Base-by-base conservation (phyloP, 805 yeast species). In the Candida glaebosa region DNA sequence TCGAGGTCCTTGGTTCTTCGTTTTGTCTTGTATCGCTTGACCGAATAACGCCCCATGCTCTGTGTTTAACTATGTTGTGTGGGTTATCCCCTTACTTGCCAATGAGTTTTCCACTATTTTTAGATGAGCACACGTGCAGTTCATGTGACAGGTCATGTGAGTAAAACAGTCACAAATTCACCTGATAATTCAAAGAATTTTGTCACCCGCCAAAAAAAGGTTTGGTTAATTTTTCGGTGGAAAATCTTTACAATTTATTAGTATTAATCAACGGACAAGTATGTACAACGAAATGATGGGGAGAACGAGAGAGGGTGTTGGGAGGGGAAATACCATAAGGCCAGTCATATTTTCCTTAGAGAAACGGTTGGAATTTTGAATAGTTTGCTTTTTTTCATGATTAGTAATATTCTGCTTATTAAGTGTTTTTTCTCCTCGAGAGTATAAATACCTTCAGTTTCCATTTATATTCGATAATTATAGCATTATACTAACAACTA, bases 1-100 rank as follows among this genome's bases (percentile, higher is more conserved):
- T 93, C 99, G 44, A 87, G 68, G 55, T 89, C 97, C 60, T 83
- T 79, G 2, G 83, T 79, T 74, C 88, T 80, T 75, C 95, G 81
- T 63, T 85, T 90, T 4, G 96, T 88, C 73, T 90, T 90, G 61
- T 87, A 90, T 60, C 90, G 76, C 60, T 80, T 83, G 18, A 85
- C 90, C 44, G 90, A 81, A 59, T 86, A 86, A 70, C 95, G 80
- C 42, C 96, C 96, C 96, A 87, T 87, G 34, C 30, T 61, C 46
- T 24, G 3, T 38, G 34, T 8, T 31, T 15, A 16, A 10, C 28
- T 24, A 24, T 30, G 14, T n/a, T n/a, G n/a, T n/a, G n/a, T n/a
- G n/a, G n/a, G n/a, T n/a, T n/a, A n/a, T n/a, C n/a, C n/a, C n/a
- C n/a, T n/a, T n/a, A n/a, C n/a, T n/a, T n/a, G n/a, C n/a, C n/a